These are phyloP conservation scores for Saccharomyces hybrid DNA, from an alignment of 1,139 yeast genomes.

Conservation along the genomic window DNA sequence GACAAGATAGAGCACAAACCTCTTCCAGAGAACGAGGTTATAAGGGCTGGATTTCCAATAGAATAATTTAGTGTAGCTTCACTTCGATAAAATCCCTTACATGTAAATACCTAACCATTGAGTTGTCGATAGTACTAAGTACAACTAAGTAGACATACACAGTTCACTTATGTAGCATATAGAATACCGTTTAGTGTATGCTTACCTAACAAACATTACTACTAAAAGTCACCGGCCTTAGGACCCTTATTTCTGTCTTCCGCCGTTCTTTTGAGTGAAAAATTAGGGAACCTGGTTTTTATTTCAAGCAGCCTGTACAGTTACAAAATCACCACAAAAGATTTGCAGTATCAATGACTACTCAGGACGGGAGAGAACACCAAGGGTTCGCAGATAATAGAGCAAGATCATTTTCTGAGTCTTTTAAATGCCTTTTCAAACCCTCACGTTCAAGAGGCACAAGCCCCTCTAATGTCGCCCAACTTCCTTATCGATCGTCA, in stretches of 20 bases:
- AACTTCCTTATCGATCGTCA: not conserved
- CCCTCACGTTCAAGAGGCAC: not conserved
- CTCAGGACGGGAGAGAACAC: not conserved
- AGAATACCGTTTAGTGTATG: not conserved
- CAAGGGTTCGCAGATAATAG: not conserved
- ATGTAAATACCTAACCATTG: no score
- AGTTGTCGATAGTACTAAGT: not conserved
- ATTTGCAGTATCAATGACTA: not conserved
- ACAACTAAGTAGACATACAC: not conserved
- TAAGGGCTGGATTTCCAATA: constrained; percentile 8
- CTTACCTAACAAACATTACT: not conserved
- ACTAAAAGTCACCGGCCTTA: not conserved
- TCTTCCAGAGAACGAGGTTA: constrained; percentile 22
- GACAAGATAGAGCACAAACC: constrained; percentile 18
- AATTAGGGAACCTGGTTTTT: not conserved
- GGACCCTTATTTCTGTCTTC: not conserved
- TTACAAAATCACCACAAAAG: not conserved
- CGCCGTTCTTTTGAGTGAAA: not conserved
- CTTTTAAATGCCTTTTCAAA: constrained; percentile 12
- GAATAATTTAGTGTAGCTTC: no score
- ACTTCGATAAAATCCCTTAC: no score
- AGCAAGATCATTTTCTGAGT: constrained; percentile 10
- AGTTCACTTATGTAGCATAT: not conserved
- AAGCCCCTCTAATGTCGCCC: not conserved
- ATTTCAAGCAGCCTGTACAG: not conserved